Percentiles rank a stretch among this genome's conserved stretches.
These are phyloP conservation scores for Talaromyces sp. DNA, from an alignment of 2,329 filamentous ascomycete species.

Conservation along the genomic window DNA sequence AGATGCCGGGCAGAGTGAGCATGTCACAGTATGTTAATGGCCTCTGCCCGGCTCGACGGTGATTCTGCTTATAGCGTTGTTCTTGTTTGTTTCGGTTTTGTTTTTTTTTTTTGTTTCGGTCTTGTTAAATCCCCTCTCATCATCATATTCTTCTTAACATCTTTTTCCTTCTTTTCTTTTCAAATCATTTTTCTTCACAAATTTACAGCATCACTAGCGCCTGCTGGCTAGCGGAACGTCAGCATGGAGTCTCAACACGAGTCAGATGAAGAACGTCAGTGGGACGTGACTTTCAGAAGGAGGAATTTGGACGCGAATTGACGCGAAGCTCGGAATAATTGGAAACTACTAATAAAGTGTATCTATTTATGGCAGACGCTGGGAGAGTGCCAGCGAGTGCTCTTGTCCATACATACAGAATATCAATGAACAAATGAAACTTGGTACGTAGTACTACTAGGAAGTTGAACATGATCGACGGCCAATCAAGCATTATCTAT, in stretches of 20 bases:
- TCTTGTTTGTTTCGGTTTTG: background rate
- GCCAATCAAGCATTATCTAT: background rate
- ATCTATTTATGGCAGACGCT: background rate
- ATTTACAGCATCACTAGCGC: background rate
- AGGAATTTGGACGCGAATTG: background rate
- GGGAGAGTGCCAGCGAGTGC: background rate
- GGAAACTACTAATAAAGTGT: background rate
- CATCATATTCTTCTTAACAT: background rate
- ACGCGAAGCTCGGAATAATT: background rate
- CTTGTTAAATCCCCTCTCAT: background rate
- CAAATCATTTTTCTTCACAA: background rate
- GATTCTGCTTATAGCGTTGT: slow-evolving; percentile 2
- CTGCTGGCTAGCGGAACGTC: background rate
- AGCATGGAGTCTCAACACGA: background rate
- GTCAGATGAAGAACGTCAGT: background rate
- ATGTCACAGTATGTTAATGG: background rate
- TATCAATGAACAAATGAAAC: background rate
- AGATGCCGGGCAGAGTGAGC: background rate
- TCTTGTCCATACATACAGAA: background rate
- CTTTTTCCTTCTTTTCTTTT: background rate
- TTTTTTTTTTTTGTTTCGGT: background rate
- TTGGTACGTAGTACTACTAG: background rate
- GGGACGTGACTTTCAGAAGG: background rate
- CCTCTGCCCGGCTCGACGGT: background rate
- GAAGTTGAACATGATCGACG: background rate